These are phyloP conservation scores for Amaranthus hypochondriacus DNA, from an alignment of 148 eudicot species.

Conservation along the genomic window DNA sequence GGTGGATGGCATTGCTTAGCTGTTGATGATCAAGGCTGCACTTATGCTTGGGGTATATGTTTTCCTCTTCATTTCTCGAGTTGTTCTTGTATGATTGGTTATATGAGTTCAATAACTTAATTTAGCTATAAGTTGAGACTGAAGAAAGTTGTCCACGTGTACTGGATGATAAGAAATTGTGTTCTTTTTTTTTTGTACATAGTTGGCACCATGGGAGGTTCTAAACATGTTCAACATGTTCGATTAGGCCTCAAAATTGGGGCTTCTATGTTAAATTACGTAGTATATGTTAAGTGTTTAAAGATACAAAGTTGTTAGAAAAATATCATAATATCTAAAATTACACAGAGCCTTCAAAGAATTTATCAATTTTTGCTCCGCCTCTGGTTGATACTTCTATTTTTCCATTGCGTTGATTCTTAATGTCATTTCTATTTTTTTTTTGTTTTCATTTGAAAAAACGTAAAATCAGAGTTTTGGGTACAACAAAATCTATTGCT, in stretches of 20 bases:
- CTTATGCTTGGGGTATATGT: constrained; percentile 94
- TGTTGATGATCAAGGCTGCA: constrained; percentile 95
- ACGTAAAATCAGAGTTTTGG: neutral
- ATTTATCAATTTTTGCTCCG: too few species aligned
- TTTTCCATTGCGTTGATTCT: neutral
- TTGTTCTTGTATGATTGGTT: neutral
- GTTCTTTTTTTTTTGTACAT: neutral
- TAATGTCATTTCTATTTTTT: neutral
- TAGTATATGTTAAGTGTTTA: too few species aligned
- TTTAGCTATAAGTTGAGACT: neutral
- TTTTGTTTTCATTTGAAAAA: neutral
- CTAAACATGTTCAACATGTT: too few species aligned
- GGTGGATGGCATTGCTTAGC: constrained; percentile 99
- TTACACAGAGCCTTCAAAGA: too few species aligned
- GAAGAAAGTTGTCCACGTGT: neutral
- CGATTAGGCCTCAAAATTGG: too few species aligned
- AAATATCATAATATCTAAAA: too few species aligned
- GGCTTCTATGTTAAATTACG: too few species aligned
- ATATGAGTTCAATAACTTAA: neutral
- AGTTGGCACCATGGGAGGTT: too few species aligned
- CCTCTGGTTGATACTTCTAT: neutral
- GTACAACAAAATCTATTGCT: neutral
- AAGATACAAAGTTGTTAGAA: too few species aligned
- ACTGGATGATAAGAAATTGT: neutral
- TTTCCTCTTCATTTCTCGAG: neutral